Evolutionary conservation across 257 asterid species (phyloP).

Genomic region (Anisodus acutangulus): DNA sequence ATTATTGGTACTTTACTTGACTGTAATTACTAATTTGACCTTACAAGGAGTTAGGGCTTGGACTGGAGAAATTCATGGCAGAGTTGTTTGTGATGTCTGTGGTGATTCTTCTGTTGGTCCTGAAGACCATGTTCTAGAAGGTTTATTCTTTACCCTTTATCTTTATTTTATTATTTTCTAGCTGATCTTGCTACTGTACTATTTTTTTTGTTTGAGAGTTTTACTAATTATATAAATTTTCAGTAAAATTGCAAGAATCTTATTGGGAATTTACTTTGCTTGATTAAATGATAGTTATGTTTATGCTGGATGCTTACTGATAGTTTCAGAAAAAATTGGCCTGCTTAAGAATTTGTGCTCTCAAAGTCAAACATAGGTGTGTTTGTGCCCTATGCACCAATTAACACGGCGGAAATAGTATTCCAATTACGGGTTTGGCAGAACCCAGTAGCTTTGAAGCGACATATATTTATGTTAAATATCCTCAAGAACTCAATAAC

Average conservation of each 20-base stretch:
- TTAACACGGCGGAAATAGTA: too few species aligned
- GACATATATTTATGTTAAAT: too few species aligned
- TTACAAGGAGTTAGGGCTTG: slow-evolving; percentile 57
- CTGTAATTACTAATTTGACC: slow-evolving; percentile 32
- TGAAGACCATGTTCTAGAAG: slow-evolving; percentile 78
- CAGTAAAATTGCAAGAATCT: neutral
- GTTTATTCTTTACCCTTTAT: slow-evolving; percentile 27
- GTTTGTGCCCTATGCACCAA: neutral
- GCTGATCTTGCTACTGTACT: neutral
- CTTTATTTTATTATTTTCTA: neutral
- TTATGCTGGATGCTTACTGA: neutral
- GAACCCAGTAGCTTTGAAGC: too few species aligned
- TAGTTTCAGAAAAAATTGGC: neutral
- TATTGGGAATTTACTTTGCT: neutral
- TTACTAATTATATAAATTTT: neutral
- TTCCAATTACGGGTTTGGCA: too few species aligned
- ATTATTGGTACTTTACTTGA: slow-evolving; percentile 24
- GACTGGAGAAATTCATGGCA: slow-evolving; percentile 86
- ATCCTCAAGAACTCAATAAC: too few species aligned
- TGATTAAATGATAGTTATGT: neutral
- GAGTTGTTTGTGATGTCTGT: slow-evolving; percentile 90
- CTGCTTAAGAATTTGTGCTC: neutral
- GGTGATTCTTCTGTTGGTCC: slow-evolving; percentile 90
- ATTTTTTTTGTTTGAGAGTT: neutral
- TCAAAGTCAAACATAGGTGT: neutral